These are phyloP conservation scores for Schoenoplectus tabernaemontani DNA, from an alignment of 202 grass and related monocot species.

Conservation along the genomic window DNA sequence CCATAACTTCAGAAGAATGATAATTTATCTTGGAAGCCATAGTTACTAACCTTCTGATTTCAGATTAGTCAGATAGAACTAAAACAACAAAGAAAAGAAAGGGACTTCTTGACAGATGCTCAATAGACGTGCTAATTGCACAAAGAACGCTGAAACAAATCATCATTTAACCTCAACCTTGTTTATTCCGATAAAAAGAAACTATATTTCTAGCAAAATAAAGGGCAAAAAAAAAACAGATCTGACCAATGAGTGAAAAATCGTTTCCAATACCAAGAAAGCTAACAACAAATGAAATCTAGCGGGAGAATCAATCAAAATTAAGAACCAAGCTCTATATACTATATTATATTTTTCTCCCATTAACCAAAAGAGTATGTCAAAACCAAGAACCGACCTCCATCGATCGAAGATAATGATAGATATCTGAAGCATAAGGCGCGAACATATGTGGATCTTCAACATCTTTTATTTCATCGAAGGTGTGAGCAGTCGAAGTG, in stretches of 20 bases:
- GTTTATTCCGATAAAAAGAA: neutral
- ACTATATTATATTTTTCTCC: neutral
- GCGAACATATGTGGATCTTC: conserved; percentile 38
- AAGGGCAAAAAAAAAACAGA: neutral
- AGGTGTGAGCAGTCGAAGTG: neutral
- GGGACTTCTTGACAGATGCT: neutral
- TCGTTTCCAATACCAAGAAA: neutral
- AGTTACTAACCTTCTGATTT: neutral
- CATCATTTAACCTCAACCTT: neutral
- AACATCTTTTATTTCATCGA: neutral
- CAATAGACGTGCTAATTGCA: neutral
- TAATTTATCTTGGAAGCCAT: neutral
- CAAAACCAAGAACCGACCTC: conserved; percentile 35
- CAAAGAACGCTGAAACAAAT: neutral
- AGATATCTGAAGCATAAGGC: conserved; percentile 62
- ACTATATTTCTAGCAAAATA: neutral
- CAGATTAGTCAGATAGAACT: neutral
- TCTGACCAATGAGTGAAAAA: neutral
- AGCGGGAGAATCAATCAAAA: neutral
- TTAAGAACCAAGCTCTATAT: neutral
- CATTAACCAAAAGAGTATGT: neutral
- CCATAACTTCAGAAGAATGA: neutral
- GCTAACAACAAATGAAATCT: neutral
- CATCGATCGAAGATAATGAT: conserved; percentile 61
- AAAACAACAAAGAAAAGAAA: neutral